phyloP scores from a whole-genome alignment of 345 rosid genomes.

The Euphorbia peplus region DNA sequence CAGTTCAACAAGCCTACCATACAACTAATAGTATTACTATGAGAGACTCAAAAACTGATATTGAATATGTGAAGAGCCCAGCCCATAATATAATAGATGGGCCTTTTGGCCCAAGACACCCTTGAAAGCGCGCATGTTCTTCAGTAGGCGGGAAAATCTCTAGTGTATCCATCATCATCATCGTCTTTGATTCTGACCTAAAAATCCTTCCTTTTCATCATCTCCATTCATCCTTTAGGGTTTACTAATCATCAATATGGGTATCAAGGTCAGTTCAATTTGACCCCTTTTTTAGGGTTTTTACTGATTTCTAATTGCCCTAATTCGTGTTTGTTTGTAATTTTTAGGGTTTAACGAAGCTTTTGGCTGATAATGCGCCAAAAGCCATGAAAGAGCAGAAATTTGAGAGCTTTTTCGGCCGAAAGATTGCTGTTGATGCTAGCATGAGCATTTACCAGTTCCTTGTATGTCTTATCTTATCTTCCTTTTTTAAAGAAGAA shows the following conservation, averaged over 20 bases:
- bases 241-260: not conserved
- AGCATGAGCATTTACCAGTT: constrained; percentile 99
- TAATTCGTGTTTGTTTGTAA: not conserved
- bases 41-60: too few species aligned
- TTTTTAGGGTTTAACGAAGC: constrained; percentile 88
- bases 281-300: not conserved
- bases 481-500: too few species aligned
- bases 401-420: constrained; percentile 86
- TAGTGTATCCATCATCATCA: not conserved
- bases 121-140: not conserved
- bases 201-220: not conserved
- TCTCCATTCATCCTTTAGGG: not conserved
- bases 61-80: too few species aligned
- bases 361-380: constrained; percentile 91
- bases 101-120: not conserved
- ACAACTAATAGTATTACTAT: too few species aligned
- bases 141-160: constrained; percentile 11
- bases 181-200: not conserved
- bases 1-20: too few species aligned
- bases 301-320: not conserved
- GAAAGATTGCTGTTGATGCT: constrained; percentile 91
- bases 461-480: constrained; percentile 46
- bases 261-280: constrained; percentile 15
- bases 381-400: constrained; percentile 88
- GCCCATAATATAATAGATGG: not conserved